These are phyloP conservation scores for Patellifolia procumbens DNA, from an alignment of 179 eudicot genomes.

Conservation along the genomic window DNA sequence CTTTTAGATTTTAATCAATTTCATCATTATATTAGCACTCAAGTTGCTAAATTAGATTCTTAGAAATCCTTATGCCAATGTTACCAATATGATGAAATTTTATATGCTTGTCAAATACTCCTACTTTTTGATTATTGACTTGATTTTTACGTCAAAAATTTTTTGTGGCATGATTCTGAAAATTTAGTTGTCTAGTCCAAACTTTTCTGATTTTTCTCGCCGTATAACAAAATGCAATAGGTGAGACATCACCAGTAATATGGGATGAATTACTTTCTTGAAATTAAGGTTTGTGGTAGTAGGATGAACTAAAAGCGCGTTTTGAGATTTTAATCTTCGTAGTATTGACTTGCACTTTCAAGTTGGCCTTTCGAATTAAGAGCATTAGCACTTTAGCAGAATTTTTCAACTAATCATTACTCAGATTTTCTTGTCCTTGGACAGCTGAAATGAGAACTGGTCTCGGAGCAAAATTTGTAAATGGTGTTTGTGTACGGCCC, in stretches of 20 bases:
- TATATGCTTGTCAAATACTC: neutral
- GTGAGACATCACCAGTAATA: conserved; percentile 2
- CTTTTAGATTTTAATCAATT: neutral
- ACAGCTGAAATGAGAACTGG: no score
- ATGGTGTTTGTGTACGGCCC: no score
- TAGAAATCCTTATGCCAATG: neutral
- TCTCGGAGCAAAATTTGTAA: no score
- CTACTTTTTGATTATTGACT: neutral
- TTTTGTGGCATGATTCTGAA: neutral
- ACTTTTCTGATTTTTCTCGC: conserved; percentile 9
- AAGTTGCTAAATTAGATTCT: neutral
- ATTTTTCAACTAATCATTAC: conserved; percentile 20
- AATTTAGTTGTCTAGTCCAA: neutral
- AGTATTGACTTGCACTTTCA: conserved; percentile 17
- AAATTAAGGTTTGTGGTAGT: neutral
- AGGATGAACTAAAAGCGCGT: conserved; percentile 14
- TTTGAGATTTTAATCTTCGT: conserved; percentile 3
- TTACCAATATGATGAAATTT: neutral
- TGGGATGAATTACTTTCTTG: neutral
- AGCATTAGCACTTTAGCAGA: conserved; percentile 2
- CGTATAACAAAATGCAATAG: conserved; percentile 10
- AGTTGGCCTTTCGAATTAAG: neutral
- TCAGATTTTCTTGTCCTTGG: no score
- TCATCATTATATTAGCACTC: neutral
- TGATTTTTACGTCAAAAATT: neutral